Base-by-base conservation (phyloP, 2,329 filamentous ascomycete species). In the Tolypocladium paradoxum region DNA sequence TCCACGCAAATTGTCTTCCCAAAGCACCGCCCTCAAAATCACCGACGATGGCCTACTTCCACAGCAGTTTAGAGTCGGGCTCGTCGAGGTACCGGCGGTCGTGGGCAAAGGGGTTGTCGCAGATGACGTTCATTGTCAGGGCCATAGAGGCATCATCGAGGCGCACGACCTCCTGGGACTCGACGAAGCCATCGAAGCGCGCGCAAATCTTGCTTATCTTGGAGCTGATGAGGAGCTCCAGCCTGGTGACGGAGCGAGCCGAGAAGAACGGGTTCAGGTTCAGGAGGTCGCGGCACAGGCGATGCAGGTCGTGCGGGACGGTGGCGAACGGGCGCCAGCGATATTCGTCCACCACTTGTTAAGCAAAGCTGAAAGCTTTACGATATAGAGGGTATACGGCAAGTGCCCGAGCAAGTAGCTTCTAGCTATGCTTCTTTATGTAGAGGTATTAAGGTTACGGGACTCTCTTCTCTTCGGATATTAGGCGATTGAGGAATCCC, bases 191-290 rank as follows among this genome's bases (percentile, higher is more conserved):
- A 27, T 36, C 35, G 31, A 49, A 36, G 11, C 62, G 55, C 4
- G 48, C 47, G 22, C 56, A 64, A 16, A 71, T 55, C 51, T 63
- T 63, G 12, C 65, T 57, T 2, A 66, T 54, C 24, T 60, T 68
- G 2, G 62, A 56, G 8, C 65, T 56, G 14, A 76, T 67, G 48
- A 67, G 66, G 55, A 57, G 70, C 57, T 70, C 64, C 2, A 74
- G 59, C 2, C 58, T 58, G 6, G 60, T 54, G 22, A 76, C 65
- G 8, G 68, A 66, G 12, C 62, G 61, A 36, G 64, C 67, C 2
- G 73, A 74, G 57, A 76, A 77, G 61, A 73, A 76, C 0, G 63
- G 65, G 52, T 67, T 72, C 48, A 77, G 65, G 52, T 67, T 72
- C 48, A 77, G 54, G 2, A 70, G 62, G 4, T 56, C 64, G 16